These are phyloP conservation scores for Alternaria angustiovoidea DNA, from an alignment of 2,329 filamentous ascomycete genomes.

Conservation along the genomic window DNA sequence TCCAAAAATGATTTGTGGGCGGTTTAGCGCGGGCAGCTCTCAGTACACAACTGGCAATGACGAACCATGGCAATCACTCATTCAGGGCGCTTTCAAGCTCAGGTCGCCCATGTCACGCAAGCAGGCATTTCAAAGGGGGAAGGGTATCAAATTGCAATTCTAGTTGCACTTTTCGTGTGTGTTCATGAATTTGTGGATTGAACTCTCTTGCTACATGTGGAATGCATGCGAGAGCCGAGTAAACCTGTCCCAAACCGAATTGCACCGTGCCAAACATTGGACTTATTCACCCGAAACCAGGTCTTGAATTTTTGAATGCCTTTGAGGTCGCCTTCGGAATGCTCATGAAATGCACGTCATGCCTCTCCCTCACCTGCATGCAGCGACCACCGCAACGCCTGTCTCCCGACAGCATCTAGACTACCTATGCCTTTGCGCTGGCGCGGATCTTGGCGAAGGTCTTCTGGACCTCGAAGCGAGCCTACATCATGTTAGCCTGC, in stretches of 20 bases:
- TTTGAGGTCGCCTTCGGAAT: conserved; percentile 47
- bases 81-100: not conserved
- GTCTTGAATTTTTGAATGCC: conserved; percentile 52
- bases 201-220: conserved; percentile 51
- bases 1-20: conserved; percentile 37
- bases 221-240: conserved; percentile 51
- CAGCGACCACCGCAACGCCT: conserved; percentile 40
- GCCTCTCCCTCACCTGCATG: conserved; percentile 45
- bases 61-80: conserved; percentile 11
- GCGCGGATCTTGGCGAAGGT: conserved; percentile 82
- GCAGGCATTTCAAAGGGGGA: conserved; percentile 23
- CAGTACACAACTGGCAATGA: conserved; percentile 11
- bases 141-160: conserved; percentile 47
- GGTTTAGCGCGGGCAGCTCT: conserved; percentile 37
- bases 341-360: conserved; percentile 51
- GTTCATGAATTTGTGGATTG: conserved; percentile 52
- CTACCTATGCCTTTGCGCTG: conserved; percentile 51
- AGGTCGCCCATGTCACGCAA: conserved; percentile 4
- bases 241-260: conserved; percentile 51
- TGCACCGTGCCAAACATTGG: conserved; percentile 51
- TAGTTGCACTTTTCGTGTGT: conserved; percentile 41
- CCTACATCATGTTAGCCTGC: conserved; percentile 55
- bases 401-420: conserved; percentile 40
- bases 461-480: conserved; percentile 97
- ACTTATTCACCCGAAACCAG: conserved; percentile 48